Evolutionary conservation across 2,329 filamentous ascomycete species (phyloP).

Genomic region (Trichophyton schoenleinii): DNA sequence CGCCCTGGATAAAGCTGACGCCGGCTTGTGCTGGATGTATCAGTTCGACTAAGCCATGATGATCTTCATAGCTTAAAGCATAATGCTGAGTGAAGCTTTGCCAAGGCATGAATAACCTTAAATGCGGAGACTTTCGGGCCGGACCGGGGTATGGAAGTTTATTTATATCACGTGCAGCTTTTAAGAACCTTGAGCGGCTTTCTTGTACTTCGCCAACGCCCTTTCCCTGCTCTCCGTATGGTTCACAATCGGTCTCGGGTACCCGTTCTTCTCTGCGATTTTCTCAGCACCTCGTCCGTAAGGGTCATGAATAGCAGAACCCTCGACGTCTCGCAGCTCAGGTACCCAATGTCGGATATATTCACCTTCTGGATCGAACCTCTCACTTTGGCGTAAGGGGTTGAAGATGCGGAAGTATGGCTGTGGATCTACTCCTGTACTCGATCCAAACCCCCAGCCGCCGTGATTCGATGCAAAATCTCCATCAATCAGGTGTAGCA

Average conservation of each 20-base stretch:
- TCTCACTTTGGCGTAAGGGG: slow-evolving; percentile 70
- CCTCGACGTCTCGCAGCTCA: slow-evolving; percentile 53
- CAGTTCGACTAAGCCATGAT: too few species aligned
- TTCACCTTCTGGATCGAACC: slow-evolving; percentile 64
- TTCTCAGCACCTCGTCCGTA: slow-evolving; percentile 52
- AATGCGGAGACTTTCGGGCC: background rate
- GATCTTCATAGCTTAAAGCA: background rate
- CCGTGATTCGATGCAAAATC: slow-evolving; percentile 70
- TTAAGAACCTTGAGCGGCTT: background rate
- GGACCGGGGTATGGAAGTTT: background rate
- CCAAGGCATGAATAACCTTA: background rate
- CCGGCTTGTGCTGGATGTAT: too few species aligned
- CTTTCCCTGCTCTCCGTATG: slow-evolving; percentile 57
- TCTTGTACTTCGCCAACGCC: slow-evolving; percentile 51
- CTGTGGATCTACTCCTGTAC: slow-evolving; percentile 67
- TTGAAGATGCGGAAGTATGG: slow-evolving; percentile 90
- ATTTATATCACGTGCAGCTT: background rate
- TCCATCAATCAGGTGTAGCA: slow-evolving; percentile 66
- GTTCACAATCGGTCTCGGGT: slow-evolving; percentile 62
- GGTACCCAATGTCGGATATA: slow-evolving; percentile 77
- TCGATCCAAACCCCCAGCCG: slow-evolving; percentile 54
- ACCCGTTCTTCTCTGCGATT: slow-evolving; percentile 53
- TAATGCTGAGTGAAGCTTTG: background rate
- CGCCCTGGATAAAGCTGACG: too few species aligned
- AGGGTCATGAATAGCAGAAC: slow-evolving; percentile 67